phyloP scores from a whole-genome alignment of 495 filamentous ascomycete species.

The Penicillium steckii region DNA sequence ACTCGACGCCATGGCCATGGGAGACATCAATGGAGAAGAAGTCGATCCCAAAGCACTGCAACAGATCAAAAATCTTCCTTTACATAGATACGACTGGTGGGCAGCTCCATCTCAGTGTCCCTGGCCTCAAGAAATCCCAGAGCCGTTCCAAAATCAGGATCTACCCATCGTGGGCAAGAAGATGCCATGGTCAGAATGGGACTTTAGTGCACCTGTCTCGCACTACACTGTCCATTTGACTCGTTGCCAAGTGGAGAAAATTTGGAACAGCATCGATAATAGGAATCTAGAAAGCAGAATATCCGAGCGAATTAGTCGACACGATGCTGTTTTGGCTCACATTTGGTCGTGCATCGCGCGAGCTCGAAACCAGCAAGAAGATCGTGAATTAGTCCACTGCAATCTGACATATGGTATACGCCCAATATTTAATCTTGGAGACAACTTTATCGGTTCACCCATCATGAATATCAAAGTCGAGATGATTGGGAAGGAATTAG shows the following conservation, averaged over 20 bases:
- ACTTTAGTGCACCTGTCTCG: constrained; percentile 15
- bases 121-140: constrained; percentile 10
- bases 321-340: constrained; percentile 34
- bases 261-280: constrained; percentile 9
- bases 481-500: constrained; percentile 13
- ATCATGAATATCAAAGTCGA: constrained; percentile 27
- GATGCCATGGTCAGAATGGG: constrained; percentile 31
- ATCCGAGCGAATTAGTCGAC: constrained; percentile 21
- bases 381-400: constrained; percentile 18
- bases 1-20: constrained; percentile 26
- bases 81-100: constrained; percentile 38
- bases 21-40: constrained; percentile 26
- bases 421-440: constrained; percentile 13
- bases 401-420: constrained; percentile 23
- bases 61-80: constrained; percentile 16
- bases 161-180: constrained; percentile 11
- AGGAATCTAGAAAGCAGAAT: neutral
- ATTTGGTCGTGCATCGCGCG: constrained; percentile 30
- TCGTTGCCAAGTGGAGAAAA: constrained; percentile 11
- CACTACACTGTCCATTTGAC: constrained; percentile 26
- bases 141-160: constrained; percentile 12
- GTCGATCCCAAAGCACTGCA: constrained; percentile 18
- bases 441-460: constrained; percentile 25
- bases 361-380: constrained; percentile 20
- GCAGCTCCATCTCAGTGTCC: constrained; percentile 11